Base-by-base conservation (phyloP, 2,329 filamentous ascomycete genomes). In the Aspergillus japonicus region DNA sequence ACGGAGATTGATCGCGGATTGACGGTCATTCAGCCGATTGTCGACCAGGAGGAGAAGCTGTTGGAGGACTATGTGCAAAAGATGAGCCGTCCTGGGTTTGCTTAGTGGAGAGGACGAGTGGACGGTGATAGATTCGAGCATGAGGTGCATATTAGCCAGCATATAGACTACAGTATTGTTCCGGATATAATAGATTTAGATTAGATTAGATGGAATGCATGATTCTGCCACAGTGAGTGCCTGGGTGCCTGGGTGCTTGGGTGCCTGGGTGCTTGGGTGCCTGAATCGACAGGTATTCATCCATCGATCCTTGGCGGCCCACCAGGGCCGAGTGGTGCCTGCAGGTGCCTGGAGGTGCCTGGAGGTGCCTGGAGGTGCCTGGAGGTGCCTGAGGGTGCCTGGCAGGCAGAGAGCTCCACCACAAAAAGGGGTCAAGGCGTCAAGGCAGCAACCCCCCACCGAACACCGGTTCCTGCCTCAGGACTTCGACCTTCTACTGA, bases 1-100 rank as follows among this genome's bases (percentile, higher is more conserved):
- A 71, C 74, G 47, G 82, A 86, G 71, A 75, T 85, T n/a, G 63
- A 79, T 47, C 73, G 81, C 39, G 85, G 84, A 0, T 62, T 85
- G 65, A 74, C 77, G 58, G 72, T 84, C 29, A 83, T 84, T 5
- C 74, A 79, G 66, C 64, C 64, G 2, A 65, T 66, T 6, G 55
- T 65, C 21, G 57, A 64, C 4, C 60, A 65, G 50, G 64, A 66
- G 59, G 57, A 65, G 16, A 64, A 54, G 42, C 62, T 65, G 12
- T 35, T 62, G 50, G 56, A 64, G 14, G 63, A 65, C 24, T 65
- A 61, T 33, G 53, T 59, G 21, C 50, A 62, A 21, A 65, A 65
- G 62, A 60, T 65, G 63, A 51, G 44, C 12, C 56, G 49, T 12
- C 59, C 63, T 21, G 56, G 48, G 10, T 65, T 65, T 21, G 21